Base-by-base conservation (phyloP, 192 early-diverging fungal species). In the Diversispora epigaea region DNA sequence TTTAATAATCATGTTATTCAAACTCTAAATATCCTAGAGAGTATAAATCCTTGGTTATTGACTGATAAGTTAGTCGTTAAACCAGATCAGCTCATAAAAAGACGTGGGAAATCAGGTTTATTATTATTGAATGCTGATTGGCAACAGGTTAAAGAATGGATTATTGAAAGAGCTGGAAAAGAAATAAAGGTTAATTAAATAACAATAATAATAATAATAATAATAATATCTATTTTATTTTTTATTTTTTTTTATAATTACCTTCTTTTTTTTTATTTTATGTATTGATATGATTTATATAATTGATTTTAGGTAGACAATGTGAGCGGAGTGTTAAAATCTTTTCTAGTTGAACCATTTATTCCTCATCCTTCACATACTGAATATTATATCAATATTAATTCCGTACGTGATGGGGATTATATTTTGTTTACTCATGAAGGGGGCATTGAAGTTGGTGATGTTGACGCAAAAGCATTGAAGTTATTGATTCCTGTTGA, bases 21-120 rank as follows among this genome's bases (percentile, higher is more conserved):
- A 39, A 80, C 81, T 58, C 76, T 89, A 19, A 82, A 86, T 66
- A 80, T 82, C 49, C 84, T 91, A 25, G 95, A 95, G 84, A 82
- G 81, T 61, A 87, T 83, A 55, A 86, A 97, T 85, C 93, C 94
- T 39, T 99, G 95, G 95, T 81, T 97, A 65, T 66, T 87, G 72
- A 88, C 88, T 56, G 83, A 80, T 15, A 95, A 95, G 79, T 86
- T 97, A 73, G 97, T 99, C 55, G 96, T 91, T 83, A 99, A 99
- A 85, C 97, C 97, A 22, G 97, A 99, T 83, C 96, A 97, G 83
- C 85, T 99, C 62, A 97, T 99, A 86, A 99, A 99, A 86, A 91
- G 97, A 71, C 87, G 97, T 69, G 97, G 97, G 49, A 99, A 99
- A 89, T 91, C 93, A 77, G 97, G 97, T 58, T 86, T 99, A 50